Evolutionary conservation across 1,284 basidiomycete species (phyloP).

Genomic region (Rhodotorula sp.): DNA sequence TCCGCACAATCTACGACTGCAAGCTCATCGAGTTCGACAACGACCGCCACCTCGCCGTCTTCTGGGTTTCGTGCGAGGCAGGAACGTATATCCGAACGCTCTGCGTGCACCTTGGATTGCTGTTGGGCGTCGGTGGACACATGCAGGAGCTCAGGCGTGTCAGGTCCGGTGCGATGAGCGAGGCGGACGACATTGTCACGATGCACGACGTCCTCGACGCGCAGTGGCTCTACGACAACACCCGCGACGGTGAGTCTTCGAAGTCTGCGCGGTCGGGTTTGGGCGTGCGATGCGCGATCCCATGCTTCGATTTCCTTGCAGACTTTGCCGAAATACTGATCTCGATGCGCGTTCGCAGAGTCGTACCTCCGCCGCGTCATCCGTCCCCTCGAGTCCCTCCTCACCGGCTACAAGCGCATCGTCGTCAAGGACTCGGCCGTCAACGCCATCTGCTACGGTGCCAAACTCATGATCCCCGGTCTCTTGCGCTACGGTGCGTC

Average conservation of each 20-base stretch:
- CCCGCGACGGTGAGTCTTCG: slow-evolving; percentile 74
- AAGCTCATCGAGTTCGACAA: slow-evolving; percentile 97
- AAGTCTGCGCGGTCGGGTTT: too few species aligned
- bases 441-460: slow-evolving; percentile 99
- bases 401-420: slow-evolving; percentile 96
- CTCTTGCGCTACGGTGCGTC: slow-evolving; percentile 71
- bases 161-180: slow-evolving; percentile 90
- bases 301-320: not conserved
- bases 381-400: slow-evolving; percentile 87
- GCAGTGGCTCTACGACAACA: slow-evolving; percentile 98
- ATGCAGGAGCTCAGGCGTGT: slow-evolving; percentile 99
- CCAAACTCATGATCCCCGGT: slow-evolving; percentile 99
- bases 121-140: slow-evolving; percentile 96
- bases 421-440: slow-evolving; percentile 99
- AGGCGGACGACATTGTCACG: slow-evolving; percentile 97
- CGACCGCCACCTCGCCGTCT: slow-evolving; percentile 92
- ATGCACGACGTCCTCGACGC: slow-evolving; percentile 99
- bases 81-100: slow-evolving; percentile 98
- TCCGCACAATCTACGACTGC: slow-evolving; percentile 96
- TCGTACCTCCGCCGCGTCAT: slow-evolving; percentile 94
- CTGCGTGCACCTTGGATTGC: slow-evolving; percentile 92
- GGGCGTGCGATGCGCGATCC: too few species aligned
- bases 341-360: slow-evolving; percentile 58
- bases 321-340: not conserved
- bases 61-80: slow-evolving; percentile 98